phyloP scores from a whole-genome alignment of 306 rosid genomes.

The Cucurbita moschata region DNA sequence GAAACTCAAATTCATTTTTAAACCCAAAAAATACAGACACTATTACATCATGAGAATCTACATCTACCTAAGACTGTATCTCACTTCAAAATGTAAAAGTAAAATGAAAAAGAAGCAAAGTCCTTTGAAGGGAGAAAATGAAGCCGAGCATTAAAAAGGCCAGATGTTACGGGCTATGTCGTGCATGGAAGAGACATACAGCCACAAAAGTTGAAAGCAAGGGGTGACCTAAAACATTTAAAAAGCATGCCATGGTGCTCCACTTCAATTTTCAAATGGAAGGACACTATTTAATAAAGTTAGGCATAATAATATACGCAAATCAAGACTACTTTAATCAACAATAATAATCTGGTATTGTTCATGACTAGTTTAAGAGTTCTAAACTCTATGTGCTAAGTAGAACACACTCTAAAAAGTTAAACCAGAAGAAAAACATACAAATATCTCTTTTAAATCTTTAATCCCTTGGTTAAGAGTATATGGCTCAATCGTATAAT shows the following conservation, averaged over 20 bases:
- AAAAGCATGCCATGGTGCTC: background rate
- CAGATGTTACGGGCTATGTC: background rate
- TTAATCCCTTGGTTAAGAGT: too few species aligned
- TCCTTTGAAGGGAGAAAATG: background rate
- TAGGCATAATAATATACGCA: background rate
- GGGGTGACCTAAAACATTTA: background rate
- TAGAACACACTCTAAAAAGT: background rate
- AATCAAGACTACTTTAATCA: background rate
- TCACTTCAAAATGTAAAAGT: background rate
- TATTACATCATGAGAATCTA: background rate
- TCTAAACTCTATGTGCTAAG: background rate
- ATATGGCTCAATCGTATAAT: too few species aligned
- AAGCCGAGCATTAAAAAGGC: background rate
- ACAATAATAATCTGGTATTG: background rate
- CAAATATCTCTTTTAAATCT: too few species aligned
- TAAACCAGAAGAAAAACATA: background rate
- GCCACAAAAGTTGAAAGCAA: slow-evolving; percentile 1
- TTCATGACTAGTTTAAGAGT: background rate
- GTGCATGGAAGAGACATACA: background rate
- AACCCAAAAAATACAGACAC: background rate
- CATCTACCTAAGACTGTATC: background rate
- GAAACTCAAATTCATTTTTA: background rate
- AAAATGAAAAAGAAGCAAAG: background rate
- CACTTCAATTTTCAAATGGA: background rate
- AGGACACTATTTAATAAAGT: background rate